Evolutionary conservation across 208 protist genomes (phyloP).

Genomic region (Naegleria lovaniensis): DNA sequence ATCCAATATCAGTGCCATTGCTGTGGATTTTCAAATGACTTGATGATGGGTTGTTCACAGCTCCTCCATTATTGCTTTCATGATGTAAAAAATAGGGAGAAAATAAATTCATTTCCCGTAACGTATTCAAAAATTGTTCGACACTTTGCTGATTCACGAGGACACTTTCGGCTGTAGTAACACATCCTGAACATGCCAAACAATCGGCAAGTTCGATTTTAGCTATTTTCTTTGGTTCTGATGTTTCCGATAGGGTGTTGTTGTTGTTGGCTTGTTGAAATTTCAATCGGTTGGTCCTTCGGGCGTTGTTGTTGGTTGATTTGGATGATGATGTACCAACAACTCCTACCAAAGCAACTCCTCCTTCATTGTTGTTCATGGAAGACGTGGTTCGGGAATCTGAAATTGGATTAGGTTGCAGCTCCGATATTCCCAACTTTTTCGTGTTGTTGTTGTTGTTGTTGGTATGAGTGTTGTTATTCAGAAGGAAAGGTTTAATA

Average conservation of each 20-base stretch:
- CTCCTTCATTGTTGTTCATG: not conserved
- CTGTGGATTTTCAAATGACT: not conserved
- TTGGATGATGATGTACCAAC: not conserved
- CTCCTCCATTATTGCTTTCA: slow-evolving; percentile 55
- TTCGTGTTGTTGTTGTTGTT: not conserved
- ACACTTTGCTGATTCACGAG: slow-evolving; percentile 71
- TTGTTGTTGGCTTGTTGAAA: not conserved
- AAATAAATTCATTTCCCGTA: slow-evolving; percentile 31
- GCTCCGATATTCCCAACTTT: too few relatives aligned
- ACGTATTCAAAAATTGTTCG: slow-evolving; percentile 48
- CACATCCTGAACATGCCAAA: slow-evolving; percentile 85
- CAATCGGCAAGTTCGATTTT: slow-evolving; percentile 40
- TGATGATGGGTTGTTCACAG: not conserved
- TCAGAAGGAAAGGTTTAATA: not conserved
- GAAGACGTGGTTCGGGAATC: not conserved
- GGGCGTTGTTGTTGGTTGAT: not conserved
- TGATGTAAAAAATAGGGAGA: slow-evolving; percentile 36
- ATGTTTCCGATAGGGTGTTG: not conserved
- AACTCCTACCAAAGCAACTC: not conserved
- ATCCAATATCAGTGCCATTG: not conserved
- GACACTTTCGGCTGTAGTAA: slow-evolving; percentile 93
- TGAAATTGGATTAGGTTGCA: not conserved
- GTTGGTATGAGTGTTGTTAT: not conserved
- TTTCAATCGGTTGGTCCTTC: not conserved
- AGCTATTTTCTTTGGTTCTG: not conserved